Base-by-base conservation (phyloP, 1,139 yeast species). In the Citeromyces hawaiiensis region DNA sequence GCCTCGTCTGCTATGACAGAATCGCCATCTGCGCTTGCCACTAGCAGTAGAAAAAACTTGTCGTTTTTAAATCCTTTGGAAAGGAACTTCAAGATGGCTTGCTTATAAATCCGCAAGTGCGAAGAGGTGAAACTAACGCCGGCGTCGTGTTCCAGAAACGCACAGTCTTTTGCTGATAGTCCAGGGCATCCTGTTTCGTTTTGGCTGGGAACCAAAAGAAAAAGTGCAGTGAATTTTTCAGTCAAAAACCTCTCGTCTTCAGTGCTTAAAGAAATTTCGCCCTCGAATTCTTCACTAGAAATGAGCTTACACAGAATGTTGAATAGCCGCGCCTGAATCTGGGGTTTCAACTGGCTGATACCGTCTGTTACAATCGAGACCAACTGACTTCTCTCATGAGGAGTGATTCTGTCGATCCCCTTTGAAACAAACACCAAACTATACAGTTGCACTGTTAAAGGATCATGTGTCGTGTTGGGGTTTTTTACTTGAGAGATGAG, bases 141-240 rank as follows among this genome's bases (percentile, higher is more conserved):
- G 4, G 93, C 85, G 45, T 73, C 73, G 40, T 67, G 67, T 0
- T 85, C 77, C 49, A 85, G 72, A 50, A 76, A 83, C 1, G 70
- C 54, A 27, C 69, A 66, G 41, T 81, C 85, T 0, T 56, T 54
- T 1, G 65, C 54, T 18, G 76, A 64, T 42, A 86, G 59, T 0
- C 95, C 94, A 0, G 91, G 83, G 17, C 34, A 30, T 39, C 73
- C 64, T 40, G 69, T 45, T 18, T 56, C 54, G 25, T 51, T 54
- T 2, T 58, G 47, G 3, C 62, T 65, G 0, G 86, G 77, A 37
- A 61, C 62, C 35, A 83, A 56, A 42, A 82, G 49, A 50, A 83
- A 69, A 43, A 83, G 70, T 42, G 72, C 68, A 19, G 73, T 63
- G 35, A 80, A 68, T 40, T 64, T 64, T 10, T 59, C 54, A 3